Evolutionary conservation across 352 stramenopile genomes (phyloP), one percentile per base, ranked within the genome.

Genomic region (Detonula confervacea): DNA sequence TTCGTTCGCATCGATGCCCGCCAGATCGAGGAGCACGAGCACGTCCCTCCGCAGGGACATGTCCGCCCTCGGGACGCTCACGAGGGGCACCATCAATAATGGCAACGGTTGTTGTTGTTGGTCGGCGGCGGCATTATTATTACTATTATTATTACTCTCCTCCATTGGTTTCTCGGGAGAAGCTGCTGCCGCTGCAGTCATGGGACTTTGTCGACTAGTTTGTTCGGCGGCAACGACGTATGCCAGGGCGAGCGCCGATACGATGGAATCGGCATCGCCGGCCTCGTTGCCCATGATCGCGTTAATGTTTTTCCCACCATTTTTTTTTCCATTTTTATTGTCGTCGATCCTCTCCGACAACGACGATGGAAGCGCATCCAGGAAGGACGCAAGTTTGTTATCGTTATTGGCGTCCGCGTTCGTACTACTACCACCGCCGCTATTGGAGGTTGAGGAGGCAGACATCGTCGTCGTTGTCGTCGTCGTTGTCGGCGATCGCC

Each of bases 201-300:
- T n/a, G n/a, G n/a, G n/a, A n/a, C n/a, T n/a, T n/a, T n/a, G n/a
- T n/a, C n/a, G n/a, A n/a, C n/a, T n/a, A n/a, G n/a, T n/a, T n/a
- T n/a, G n/a, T n/a, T n/a, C n/a, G n/a, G n/a, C n/a, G n/a, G n/a
- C 52, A 11, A 81, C 72, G 33, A 90, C 60, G 68, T 89, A 91
- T 20, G 77, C 82, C n/a, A 86, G 54, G 6, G 47, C 60, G 33
- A 93, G 61, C 12, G 88, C 66, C 27, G 82, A 91, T 49, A 92
- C 54, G 46, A 93, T 89, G 12, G 77, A 89, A 65, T 93, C 88
- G 0, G 88, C 84, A 85, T 93, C 88, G 16, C 82, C 88, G n/a
- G 88, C 88, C 68, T 86, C 74, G 71, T 93, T 93, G 18, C 88
- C 88, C 3, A 91, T 81, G 9, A 80, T 74, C 6, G 91, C 20